Conservation (phyloP, 768 basidiomycete species). For the Brasilioporus rufonigricans region DNA sequence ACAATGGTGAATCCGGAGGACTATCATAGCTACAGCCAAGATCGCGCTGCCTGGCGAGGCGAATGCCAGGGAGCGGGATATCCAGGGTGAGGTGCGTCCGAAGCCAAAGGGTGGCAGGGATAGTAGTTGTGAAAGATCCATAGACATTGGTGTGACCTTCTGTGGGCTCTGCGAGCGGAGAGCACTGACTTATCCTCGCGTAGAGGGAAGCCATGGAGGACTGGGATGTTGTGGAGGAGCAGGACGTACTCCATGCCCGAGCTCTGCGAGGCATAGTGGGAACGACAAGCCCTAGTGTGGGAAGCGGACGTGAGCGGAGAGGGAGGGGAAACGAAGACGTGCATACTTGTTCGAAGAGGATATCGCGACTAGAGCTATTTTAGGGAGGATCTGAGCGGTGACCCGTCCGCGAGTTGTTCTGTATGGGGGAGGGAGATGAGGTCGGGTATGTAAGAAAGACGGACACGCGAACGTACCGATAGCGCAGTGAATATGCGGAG, state of each 20-base stretch:
- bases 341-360: neutral
- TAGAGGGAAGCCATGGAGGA: constrained; percentile 26
- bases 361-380: neutral
- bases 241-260: constrained; percentile 21
- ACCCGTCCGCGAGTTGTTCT: neutral
- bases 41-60: constrained; percentile 2
- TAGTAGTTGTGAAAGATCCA: constrained; percentile 42
- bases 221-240: constrained; percentile 22
- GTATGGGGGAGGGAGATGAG: neutral
- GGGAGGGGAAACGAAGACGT: neutral
- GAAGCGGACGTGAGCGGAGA: neutral
- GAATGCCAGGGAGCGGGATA: constrained; percentile 13
- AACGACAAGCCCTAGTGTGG: neutral
- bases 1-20: constrained; percentile 30
- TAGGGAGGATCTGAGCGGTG: neutral
- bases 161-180: constrained; percentile 23
- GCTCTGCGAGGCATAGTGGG: constrained; percentile 6
- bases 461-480: neutral
- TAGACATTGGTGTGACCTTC: constrained; percentile 26
- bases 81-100: constrained; percentile 17
- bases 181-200: constrained; percentile 19
- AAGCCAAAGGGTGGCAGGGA: constrained; percentile 33
- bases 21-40: constrained; percentile 21
- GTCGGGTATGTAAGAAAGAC: neutral
- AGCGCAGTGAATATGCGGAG: neutral